phyloP scores from a whole-genome alignment of 805 yeast genomes.

The Metschnikowia gelsemii region DNA sequence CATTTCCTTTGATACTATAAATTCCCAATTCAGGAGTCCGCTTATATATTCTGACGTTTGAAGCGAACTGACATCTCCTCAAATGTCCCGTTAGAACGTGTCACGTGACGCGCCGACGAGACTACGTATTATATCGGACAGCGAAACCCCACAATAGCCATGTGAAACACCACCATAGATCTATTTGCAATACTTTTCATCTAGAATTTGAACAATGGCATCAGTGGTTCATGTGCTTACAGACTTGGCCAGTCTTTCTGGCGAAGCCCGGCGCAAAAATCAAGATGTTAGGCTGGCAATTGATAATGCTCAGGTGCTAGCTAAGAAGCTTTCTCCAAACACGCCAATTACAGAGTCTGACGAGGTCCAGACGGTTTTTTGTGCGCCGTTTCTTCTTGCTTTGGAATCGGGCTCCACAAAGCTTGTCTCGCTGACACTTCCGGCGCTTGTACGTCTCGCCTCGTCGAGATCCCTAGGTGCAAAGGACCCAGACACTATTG shows the following conservation, averaged over 20 bases:
- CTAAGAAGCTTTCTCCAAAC: conserved; percentile 12
- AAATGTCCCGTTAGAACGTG: no score
- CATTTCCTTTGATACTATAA: no score
- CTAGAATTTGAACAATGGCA: conserved; percentile 19
- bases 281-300: conserved; percentile 60
- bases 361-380: conserved; percentile 37
- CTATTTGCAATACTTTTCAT: no score
- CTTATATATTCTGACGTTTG: no score
- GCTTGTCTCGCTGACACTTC: conserved; percentile 67
- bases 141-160: neutral
- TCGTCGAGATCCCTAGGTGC: conserved; percentile 54
- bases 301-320: conserved; percentile 23
- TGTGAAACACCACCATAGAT: neutral
- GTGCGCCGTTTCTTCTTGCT: conserved; percentile 65
- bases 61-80: no score
- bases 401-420: conserved; percentile 76
- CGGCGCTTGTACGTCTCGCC: conserved; percentile 64
- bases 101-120: no score
- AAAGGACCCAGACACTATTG: conserved; percentile 50
- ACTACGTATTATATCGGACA: no score
- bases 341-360: conserved; percentile 30
- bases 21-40: no score
- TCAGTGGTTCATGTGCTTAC: conserved; percentile 22
- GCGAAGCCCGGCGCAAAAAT: conserved; percentile 72
- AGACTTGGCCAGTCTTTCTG: conserved; percentile 59